Conservation (phyloP, 805 yeast genomes). For the Yarrowia divulgata region DNA sequence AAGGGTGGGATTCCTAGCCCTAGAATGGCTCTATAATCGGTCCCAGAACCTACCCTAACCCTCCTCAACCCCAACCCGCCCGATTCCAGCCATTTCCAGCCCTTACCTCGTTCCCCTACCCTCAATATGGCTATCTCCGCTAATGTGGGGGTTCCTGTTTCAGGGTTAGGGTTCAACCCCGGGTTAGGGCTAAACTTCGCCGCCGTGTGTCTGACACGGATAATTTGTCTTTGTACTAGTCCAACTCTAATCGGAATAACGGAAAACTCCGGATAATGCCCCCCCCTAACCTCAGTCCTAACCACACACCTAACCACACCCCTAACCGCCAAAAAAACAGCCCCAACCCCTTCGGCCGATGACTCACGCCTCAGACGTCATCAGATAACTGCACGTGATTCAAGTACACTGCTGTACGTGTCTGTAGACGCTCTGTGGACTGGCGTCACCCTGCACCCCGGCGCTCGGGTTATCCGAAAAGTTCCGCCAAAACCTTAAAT, state of each 20-base stretch:
- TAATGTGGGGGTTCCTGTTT: neutral
- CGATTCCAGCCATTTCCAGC: too few relatives aligned
- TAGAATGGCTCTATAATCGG: neutral
- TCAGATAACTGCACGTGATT: conserved; percentile 1
- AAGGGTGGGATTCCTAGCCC: neutral
- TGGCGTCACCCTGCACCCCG: conserved; percentile 34
- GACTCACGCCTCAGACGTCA: conserved; percentile 11
- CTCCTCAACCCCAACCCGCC: too few relatives aligned
- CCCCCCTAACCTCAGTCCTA: neutral
- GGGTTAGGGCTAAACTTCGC: neutral
- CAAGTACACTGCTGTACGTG: conserved; percentile 2
- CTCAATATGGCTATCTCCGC: conserved; percentile 3
- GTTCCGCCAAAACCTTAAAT: conserved; percentile 10
- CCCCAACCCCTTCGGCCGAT: neutral
- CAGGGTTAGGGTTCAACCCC: conserved; percentile 2
- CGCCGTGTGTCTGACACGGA: conserved; percentile 31
- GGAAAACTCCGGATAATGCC: conserved; percentile 29
- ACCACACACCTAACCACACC: neutral
- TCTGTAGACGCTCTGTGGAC: conserved; percentile 14
- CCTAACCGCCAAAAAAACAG: neutral
- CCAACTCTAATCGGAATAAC: conserved; percentile 27
- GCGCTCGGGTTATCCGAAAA: conserved; percentile 36
- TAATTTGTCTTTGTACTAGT: conserved; percentile 12
- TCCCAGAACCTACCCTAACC: too few relatives aligned
- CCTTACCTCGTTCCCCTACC: too few relatives aligned